Evolutionary conservation across 768 basidiomycete species (phyloP), one percentile per base, ranked within the genome.

Genomic region (Dictyophora rubrovolvata): DNA sequence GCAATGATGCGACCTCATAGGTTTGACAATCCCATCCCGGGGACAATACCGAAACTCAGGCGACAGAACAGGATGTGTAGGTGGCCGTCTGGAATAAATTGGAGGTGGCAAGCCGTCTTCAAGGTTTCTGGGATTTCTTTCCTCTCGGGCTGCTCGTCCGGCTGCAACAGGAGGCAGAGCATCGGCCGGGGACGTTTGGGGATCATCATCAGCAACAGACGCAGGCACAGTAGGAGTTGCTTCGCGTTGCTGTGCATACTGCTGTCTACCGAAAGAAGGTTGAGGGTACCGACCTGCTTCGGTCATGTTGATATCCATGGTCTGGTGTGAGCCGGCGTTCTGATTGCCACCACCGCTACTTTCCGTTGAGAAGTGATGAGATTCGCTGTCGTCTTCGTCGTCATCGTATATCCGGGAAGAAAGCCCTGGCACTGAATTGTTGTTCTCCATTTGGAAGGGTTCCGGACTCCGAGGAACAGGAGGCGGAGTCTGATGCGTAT

Each of bases 1-100:
- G 69, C 90, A 93, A 68, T 93, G 90, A 69, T 93, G 90, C 10
- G 87, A 71, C 47, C 89, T 70, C 60, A 80, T 77, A 0, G 90
- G 90, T 67, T 90, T 92, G 55, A 87, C 70, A 48, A 90, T 75
- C 22, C 71, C 75, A 61, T 89, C 88, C 9, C 68, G 70, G 3
- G 63, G 61, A 67, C 89, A 92, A 68, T 87, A 91, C 48, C 89
- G 74, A 66, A 83, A 75, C 56, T 81, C 81, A 17, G 85, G 83
- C 3, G 75, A 69, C 34, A 91, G 72, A 1, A 83, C 70, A 1
- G 81, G 77, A 11, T 73, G 72, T 11, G 66, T 65, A 4, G 75
- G 69, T 1, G 76, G 78, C 34, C 68, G 63, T 48, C 74, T 63
- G 23, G 68, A 56, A 49, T 69, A 63, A 35, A 54, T 48, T 5